These are phyloP conservation scores for Clonostachys rhizophaga DNA, from an alignment of 2,329 filamentous ascomycete genomes.

Conservation along the genomic window DNA sequence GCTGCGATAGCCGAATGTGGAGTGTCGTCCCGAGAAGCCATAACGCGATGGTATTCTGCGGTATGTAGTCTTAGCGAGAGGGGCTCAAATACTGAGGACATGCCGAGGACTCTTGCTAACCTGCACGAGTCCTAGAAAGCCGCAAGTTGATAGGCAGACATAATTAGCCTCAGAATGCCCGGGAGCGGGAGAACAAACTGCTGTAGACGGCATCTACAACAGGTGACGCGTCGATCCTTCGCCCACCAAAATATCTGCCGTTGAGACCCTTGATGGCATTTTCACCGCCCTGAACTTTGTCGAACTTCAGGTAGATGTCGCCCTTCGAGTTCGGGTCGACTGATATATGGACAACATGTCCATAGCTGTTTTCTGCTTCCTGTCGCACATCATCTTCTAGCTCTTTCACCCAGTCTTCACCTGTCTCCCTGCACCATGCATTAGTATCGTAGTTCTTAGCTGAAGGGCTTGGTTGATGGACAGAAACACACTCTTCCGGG, in stretches of 20 bases:
- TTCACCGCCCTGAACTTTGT: slow-evolving; percentile 89
- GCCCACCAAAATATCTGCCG: slow-evolving; percentile 90
- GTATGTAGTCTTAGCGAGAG: no score
- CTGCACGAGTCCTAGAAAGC: slow-evolving; percentile 42
- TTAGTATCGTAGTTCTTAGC: slow-evolving; percentile 20
- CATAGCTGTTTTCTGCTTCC: slow-evolving; percentile 94
- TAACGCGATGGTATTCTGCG: no score
- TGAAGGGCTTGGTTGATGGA: not conserved
- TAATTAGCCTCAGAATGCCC: slow-evolving; percentile 72
- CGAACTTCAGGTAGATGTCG: slow-evolving; percentile 98
- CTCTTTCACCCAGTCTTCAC: slow-evolving; percentile 85
- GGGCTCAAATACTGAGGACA: no score
- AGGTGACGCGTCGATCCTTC: slow-evolving; percentile 88
- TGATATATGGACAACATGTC: slow-evolving; percentile 94
- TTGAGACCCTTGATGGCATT: slow-evolving; percentile 98
- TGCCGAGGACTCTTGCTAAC: slow-evolving; percentile 11
- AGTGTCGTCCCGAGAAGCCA: no score
- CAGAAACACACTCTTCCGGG: slow-evolving; percentile 70
- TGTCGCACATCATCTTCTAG: slow-evolving; percentile 88
- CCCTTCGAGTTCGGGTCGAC: slow-evolving; percentile 90
- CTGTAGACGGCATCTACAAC: slow-evolving; percentile 99
- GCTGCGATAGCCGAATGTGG: no score
- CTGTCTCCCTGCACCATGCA: slow-evolving; percentile 62
- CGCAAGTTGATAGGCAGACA: slow-evolving; percentile 34
- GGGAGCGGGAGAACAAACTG: slow-evolving; percentile 86